Percentiles rank a stretch among this genome's conserved stretches.
These are phyloP conservation scores for Daldinia grandis DNA, from an alignment of 495 filamentous ascomycete genomes.

Conservation along the genomic window DNA sequence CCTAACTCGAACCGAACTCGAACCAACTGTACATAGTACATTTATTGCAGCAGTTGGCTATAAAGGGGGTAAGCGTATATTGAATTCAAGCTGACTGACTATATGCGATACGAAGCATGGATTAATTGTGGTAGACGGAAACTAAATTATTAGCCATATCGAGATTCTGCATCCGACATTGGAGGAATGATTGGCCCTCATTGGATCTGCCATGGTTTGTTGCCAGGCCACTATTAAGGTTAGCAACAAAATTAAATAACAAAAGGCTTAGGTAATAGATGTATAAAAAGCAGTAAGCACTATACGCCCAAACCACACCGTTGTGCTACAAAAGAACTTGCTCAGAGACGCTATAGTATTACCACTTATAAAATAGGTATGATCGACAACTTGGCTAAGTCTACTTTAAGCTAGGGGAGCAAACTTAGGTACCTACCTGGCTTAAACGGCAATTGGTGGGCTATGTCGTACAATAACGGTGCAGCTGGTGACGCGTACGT, in stretches of 20 bases:
- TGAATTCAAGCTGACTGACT: not conserved
- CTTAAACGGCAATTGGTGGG: slow-evolving; percentile 9
- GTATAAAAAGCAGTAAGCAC: not conserved
- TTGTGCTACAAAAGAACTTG: slow-evolving; percentile 5
- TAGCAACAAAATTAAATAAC: not conserved
- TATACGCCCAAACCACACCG: not conserved
- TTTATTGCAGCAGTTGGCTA: not conserved
- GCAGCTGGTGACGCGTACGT: slow-evolving; percentile 14
- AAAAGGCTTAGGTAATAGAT: not conserved
- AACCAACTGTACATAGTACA: too few relatives aligned
- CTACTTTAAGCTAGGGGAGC: slow-evolving; percentile 2
- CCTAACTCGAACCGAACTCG: too few relatives aligned
- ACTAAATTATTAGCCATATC: slow-evolving; percentile 13
- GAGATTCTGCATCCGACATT: slow-evolving; percentile 32
- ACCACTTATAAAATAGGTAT: slow-evolving; percentile 3
- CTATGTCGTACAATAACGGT: slow-evolving; percentile 32
- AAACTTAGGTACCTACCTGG: not conserved
- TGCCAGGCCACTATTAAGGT: slow-evolving; percentile 4
- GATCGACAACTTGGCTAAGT: slow-evolving; percentile 10
- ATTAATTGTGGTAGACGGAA: slow-evolving; percentile 13
- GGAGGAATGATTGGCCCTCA: not conserved
- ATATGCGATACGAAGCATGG: slow-evolving; percentile 21
- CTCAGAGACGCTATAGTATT: slow-evolving; percentile 7
- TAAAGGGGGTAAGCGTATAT: slow-evolving; percentile 13
- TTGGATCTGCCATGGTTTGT: not conserved